Evolutionary conservation across 2,329 filamentous ascomycete genomes (phyloP).

Genomic region (Diplodia mutila): DNA sequence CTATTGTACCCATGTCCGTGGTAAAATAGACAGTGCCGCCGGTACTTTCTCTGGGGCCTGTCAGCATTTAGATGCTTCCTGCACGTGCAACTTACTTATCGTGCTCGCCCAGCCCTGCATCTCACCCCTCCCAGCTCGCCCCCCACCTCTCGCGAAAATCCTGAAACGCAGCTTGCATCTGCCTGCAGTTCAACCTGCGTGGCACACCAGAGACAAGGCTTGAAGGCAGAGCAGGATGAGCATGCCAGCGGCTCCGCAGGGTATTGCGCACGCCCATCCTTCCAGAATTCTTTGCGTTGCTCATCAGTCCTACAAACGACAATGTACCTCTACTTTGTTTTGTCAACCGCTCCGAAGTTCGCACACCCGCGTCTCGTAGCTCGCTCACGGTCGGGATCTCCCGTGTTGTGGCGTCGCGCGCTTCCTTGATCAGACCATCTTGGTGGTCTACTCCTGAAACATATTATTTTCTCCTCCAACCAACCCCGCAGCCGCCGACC

Average conservation of each 20-base stretch:
- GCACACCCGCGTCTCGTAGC: background rate
- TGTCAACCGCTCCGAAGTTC: background rate
- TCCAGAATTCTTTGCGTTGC: background rate
- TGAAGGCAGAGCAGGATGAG: background rate
- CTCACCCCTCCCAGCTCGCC: background rate
- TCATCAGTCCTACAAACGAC: background rate
- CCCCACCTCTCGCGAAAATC: background rate
- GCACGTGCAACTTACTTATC: slow-evolving; percentile 2
- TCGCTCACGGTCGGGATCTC: background rate
- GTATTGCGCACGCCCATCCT: background rate
- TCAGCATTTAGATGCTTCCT: slow-evolving; percentile 5
- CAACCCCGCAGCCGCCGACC: background rate
- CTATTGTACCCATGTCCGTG: slow-evolving; percentile 2
- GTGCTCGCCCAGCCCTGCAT: background rate
- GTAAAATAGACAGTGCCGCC: background rate
- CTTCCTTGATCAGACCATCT: background rate
- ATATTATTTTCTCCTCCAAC: background rate
- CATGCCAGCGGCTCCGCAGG: slow-evolving; percentile 6
- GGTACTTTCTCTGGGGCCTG: slow-evolving; percentile 3
- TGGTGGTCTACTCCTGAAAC: background rate
- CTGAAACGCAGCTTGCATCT: slow-evolving; percentile 3
- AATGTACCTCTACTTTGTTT: background rate
- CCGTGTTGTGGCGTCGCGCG: background rate
- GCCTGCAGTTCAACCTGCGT: background rate
- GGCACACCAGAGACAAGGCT: background rate